These are phyloP conservation scores for Blastobotrys aristatus DNA, from an alignment of 1,139 yeast species.

Conservation along the genomic window DNA sequence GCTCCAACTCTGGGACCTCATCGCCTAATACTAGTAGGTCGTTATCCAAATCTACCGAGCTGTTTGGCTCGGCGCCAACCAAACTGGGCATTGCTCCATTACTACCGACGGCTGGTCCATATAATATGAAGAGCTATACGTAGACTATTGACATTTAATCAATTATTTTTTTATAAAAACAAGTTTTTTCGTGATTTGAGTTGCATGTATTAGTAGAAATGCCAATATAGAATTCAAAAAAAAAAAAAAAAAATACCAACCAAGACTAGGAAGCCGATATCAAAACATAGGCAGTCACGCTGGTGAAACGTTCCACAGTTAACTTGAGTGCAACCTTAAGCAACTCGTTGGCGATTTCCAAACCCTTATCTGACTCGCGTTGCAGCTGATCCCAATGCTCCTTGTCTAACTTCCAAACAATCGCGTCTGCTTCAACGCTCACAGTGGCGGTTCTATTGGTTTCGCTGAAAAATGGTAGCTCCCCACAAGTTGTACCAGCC, in stretches of 20 bases:
- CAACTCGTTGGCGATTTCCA: slow-evolving; percentile 63
- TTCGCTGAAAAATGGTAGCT: slow-evolving; percentile 49
- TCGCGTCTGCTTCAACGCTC: slow-evolving; percentile 49
- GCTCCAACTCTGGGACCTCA: not conserved
- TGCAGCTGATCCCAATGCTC: slow-evolving; percentile 43
- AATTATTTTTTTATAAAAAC: no score
- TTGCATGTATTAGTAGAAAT: no score
- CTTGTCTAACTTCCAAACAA: slow-evolving; percentile 66
- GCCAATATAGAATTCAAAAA: not conserved
- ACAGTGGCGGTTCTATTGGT: slow-evolving; percentile 37
- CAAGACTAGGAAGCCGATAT: slow-evolving; percentile 23
- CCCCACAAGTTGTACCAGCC: slow-evolving; percentile 91
- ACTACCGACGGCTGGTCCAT: slow-evolving; percentile 12
- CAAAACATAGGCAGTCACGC: slow-evolving; percentile 33
- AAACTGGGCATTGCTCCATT: slow-evolving; percentile 12
- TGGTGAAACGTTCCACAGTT: slow-evolving; percentile 63
- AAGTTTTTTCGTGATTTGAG: no score
- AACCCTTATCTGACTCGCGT: slow-evolving; percentile 41
- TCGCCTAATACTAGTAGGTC: slow-evolving; percentile 5
- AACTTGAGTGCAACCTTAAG: slow-evolving; percentile 59
- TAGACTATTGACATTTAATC: no score
- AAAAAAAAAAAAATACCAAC: not conserved
- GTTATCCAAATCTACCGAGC: not conserved
- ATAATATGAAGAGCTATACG: slow-evolving; percentile 1
- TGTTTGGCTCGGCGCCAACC: not conserved